These are phyloP conservation scores for Chlorophyllum brunneum DNA, from an alignment of 768 basidiomycete species.

Conservation along the genomic window DNA sequence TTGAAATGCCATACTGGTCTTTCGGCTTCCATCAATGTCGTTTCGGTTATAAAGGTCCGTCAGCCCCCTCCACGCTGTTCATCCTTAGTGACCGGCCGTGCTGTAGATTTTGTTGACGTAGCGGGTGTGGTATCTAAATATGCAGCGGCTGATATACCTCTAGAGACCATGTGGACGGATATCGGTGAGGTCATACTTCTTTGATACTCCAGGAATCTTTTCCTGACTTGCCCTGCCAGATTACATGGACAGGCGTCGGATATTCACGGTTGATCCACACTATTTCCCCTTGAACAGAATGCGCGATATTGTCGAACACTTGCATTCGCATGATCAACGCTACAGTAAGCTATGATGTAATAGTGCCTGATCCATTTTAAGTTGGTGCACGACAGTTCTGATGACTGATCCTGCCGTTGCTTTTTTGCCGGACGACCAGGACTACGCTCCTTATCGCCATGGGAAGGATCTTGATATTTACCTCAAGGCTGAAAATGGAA, in stretches of 20 bases:
- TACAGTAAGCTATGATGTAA: constrained; percentile 37
- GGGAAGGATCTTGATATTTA: constrained; percentile 53
- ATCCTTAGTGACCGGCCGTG: not conserved
- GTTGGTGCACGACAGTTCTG: constrained; percentile 36
- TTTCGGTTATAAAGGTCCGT: constrained; percentile 59
- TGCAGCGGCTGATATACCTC: constrained; percentile 55
- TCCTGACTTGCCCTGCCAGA: constrained; percentile 41
- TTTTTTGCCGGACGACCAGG: constrained; percentile 36
- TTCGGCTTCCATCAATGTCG: constrained; percentile 73
- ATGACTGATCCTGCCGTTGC: constrained; percentile 76
- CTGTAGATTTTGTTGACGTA: constrained; percentile 56
- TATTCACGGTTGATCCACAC: constrained; percentile 65
- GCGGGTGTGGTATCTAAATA: constrained; percentile 61
- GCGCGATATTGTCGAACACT: constrained; percentile 60
- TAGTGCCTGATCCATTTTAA: not conserved
- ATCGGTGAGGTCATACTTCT: constrained; percentile 40
- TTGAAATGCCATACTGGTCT: constrained; percentile 73
- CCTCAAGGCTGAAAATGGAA: constrained; percentile 61
- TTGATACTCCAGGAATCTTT: not conserved
- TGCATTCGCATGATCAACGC: constrained; percentile 57
- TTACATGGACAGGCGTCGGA: constrained; percentile 64
- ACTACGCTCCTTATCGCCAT: constrained; percentile 51
- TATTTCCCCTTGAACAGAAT: constrained; percentile 64
- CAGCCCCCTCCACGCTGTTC: not conserved
- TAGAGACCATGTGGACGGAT: constrained; percentile 81